Evolutionary conservation across 225 moss, liverwort and hornwort genomes (phyloP), one percentile per base, ranked within the genome.

Genomic region (Takakia lepidozioides): DNA sequence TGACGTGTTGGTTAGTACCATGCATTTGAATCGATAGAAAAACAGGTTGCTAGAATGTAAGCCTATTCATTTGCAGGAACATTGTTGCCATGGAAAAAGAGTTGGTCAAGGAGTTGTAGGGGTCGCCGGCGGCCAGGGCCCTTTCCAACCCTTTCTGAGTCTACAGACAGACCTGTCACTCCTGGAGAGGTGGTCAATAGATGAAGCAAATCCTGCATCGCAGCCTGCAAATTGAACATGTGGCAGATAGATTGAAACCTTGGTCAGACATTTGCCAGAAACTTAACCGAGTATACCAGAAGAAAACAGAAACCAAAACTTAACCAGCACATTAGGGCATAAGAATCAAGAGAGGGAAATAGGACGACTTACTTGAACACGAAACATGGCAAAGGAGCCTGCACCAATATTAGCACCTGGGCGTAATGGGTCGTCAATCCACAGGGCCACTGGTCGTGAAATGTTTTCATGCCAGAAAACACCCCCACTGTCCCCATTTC

Each of bases 401-500:
- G 85, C 98, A 39, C 98, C 91, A 47, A 98, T 91, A 25, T 83
- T 83, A 3, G 82, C 61, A 66, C 90, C 91, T 40, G 98, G 98
- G 25, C 98, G 90, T 41, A 98, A 68, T 22, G 98, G 98, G 59
- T 98, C 98, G 59, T 98, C 98, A 59, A 98, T 98, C 27, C 87
- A 87, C 69, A 98, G 55, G 27, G 87, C 82, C 24, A 84, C 71
- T 14, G 83, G 81, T 60, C 80, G 68, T 11, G 83, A 73, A 48
- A 72, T 68, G 67, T 85, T 80, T 4, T 74, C 77, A 55, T 83
- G 78, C 65, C 70, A 78, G 61, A 85, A 87, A 49, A 98, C 52
- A 41, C 98, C 91, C 37, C 98, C 98, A 34, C 54, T 64, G 49
- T 66, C 80, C 25, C 87, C 87, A 35, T 70, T 81, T 1, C 32